phyloP scores from a whole-genome alignment of 768 basidiomycete genomes.

The Ephemerocybe angulata region DNA sequence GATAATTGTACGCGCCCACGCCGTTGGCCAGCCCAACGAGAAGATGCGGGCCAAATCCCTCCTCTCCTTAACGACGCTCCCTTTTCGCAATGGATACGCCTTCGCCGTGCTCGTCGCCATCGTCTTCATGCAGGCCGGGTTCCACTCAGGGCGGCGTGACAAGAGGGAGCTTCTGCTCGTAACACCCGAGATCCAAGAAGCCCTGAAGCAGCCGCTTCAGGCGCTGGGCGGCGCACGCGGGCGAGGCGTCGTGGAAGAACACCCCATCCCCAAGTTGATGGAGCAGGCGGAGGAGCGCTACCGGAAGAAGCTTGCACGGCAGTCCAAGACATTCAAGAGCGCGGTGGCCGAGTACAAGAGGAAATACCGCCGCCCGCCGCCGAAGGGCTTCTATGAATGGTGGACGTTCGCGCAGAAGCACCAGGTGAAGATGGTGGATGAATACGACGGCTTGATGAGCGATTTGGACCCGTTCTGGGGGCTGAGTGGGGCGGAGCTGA shows the following conservation, averaged over 20 bases:
- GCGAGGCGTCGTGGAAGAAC: slow-evolving; percentile 22
- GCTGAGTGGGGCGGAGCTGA: slow-evolving; percentile 58
- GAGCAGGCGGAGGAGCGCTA: slow-evolving; percentile 66
- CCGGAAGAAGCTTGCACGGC: slow-evolving; percentile 52
- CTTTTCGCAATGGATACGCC: slow-evolving; percentile 30
- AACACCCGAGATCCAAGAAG: not conserved
- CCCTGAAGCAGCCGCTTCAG: not conserved
- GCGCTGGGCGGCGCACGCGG: not conserved
- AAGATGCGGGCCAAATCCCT: slow-evolving; percentile 6
- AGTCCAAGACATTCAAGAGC: slow-evolving; percentile 67
- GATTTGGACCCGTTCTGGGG: slow-evolving; percentile 80
- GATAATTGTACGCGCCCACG: too few species aligned
- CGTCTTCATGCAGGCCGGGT: slow-evolving; percentile 49
- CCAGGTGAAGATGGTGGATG: slow-evolving; percentile 70
- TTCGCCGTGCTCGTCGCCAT: slow-evolving; percentile 41
- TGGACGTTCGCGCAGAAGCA: slow-evolving; percentile 67
- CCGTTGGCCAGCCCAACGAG: too few species aligned
- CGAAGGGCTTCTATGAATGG: slow-evolving; percentile 83
- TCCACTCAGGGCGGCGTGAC: slow-evolving; percentile 31
- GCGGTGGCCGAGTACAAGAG: slow-evolving; percentile 74
- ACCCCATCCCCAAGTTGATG: slow-evolving; percentile 80
- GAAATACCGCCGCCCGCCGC: slow-evolving; percentile 69
- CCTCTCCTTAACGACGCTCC: slow-evolving; percentile 6
- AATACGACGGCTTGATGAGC: slow-evolving; percentile 65
- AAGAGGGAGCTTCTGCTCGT: not conserved